phyloP scores from a whole-genome alignment of 176 grass and related monocot genomes.

The bread wheat (Triticum aestivum) region IWGSC_CS_RefSeq_v2.1 NC_057812.1:560674910-560675409 shows the following conservation, averaged over 20 bases:
- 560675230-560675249: background rate
- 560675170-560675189: background rate
- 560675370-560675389: background rate
- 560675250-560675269: background rate
- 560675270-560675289: background rate
- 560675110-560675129: background rate
- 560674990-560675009: no score
- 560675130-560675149: background rate
- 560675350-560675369: background rate
- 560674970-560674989: no score
- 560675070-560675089: no score
- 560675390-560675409: background rate
- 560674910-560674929: background rate
- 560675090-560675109: background rate
- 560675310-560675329: background rate
- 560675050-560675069: no score
- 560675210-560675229: background rate
- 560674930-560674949: background rate
- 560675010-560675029: background rate
- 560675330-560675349: background rate
- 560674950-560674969: background rate
- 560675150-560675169: background rate
- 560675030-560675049: background rate
- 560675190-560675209: background rate
- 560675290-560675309: background rate